These are phyloP conservation scores for Citeromyces matritensis DNA, from an alignment of 805 yeast species.

Conservation along the genomic window DNA sequence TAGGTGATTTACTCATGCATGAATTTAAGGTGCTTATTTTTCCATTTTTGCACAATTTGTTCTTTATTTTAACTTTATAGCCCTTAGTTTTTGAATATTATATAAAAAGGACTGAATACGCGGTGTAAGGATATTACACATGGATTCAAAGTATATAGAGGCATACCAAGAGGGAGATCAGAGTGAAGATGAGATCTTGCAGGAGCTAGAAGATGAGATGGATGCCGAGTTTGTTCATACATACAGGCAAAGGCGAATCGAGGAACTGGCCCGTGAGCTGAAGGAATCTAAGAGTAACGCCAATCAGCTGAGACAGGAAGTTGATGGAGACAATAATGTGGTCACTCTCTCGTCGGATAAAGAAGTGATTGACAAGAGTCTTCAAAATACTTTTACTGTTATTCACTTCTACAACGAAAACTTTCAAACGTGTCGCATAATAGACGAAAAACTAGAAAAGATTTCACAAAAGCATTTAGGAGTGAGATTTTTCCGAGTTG, in stretches of 20 bases:
- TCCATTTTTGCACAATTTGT: too few relatives aligned
- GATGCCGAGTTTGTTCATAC: slow-evolving; percentile 14
- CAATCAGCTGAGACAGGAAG: slow-evolving; percentile 14
- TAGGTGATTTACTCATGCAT: too few relatives aligned
- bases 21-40: too few relatives aligned
- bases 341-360: slow-evolving; percentile 32
- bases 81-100: too few relatives aligned
- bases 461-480: slow-evolving; percentile 45
- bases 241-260: slow-evolving; percentile 51
- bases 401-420: slow-evolving; percentile 51
- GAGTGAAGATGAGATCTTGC: slow-evolving; percentile 29
- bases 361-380: slow-evolving; percentile 34
- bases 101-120: too few relatives aligned
- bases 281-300: slow-evolving; percentile 16
- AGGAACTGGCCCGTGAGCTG: slow-evolving; percentile 33
- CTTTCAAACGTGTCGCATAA: slow-evolving; percentile 43
- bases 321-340: slow-evolving; percentile 26
- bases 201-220: slow-evolving; percentile 32
- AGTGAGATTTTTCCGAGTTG: slow-evolving; percentile 35
- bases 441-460: slow-evolving; percentile 29
- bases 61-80: too few relatives aligned
- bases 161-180: slow-evolving; percentile 24
- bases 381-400: slow-evolving; percentile 24
- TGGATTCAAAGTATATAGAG: slow-evolving; percentile 18
- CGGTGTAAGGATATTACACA: too few relatives aligned